Conservation (phyloP, 352 stramenopile genomes). For the Pythium utonaiense region DNA sequence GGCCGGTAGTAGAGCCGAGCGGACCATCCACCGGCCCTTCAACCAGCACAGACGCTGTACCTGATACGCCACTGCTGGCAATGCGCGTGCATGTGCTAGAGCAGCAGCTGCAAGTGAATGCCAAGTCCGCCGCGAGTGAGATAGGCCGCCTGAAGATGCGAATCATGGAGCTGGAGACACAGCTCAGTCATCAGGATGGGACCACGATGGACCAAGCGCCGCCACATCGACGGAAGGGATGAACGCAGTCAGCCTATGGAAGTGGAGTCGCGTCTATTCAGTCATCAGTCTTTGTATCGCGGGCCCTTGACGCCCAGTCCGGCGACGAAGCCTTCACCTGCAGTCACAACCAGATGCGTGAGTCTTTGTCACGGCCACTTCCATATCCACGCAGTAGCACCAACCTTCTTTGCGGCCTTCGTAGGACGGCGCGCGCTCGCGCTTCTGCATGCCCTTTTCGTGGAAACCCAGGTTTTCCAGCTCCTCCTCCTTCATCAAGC, state of each 20-base stretch:
- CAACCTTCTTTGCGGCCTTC: slow-evolving; percentile 78
- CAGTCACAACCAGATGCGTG: neutral
- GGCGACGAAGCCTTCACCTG: slow-evolving; percentile 79
- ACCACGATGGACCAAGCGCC: neutral
- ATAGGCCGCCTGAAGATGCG: slow-evolving; percentile 57
- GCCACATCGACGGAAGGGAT: too few relatives aligned
- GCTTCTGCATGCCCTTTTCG: slow-evolving; percentile 72
- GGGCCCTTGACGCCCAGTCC: slow-evolving; percentile 70
- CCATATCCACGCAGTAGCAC: neutral
- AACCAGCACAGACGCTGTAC: neutral
- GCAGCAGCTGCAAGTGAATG: slow-evolving; percentile 63
- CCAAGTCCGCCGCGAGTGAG: slow-evolving; percentile 50
- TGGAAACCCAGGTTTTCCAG: slow-evolving; percentile 83
- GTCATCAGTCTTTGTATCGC: slow-evolving; percentile 50
- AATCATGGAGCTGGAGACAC: slow-evolving; percentile 58
- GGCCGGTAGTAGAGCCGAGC: neutral
- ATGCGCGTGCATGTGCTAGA: slow-evolving; percentile 66
- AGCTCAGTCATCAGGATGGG: slow-evolving; percentile 4
- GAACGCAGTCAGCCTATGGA: neutral
- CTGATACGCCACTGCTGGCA: slow-evolving; percentile 26
- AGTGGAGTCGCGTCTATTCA: neutral
- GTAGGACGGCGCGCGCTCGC: slow-evolving; percentile 31
- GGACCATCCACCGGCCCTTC: neutral
- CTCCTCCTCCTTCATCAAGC: slow-evolving; percentile 82
- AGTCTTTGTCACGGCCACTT: too few relatives aligned